Evolutionary conservation across 495 filamentous ascomycete genomes (phyloP), one percentile per base, ranked within the genome.

Genomic region (Neurospora africana): DNA sequence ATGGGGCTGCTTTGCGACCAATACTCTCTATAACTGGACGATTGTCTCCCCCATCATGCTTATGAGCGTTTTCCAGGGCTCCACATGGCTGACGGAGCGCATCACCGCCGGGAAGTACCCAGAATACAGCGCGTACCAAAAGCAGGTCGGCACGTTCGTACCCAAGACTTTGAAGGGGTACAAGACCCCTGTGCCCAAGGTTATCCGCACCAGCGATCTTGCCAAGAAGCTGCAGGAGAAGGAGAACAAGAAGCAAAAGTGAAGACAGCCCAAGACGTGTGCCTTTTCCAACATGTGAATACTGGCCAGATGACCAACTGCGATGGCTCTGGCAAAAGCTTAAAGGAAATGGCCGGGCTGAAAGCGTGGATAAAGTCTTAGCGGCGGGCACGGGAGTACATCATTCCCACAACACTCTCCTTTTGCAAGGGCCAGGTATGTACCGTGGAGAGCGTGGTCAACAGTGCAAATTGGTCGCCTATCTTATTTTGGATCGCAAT

Each of bases 91-190:
- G 69, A 98, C 96, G 1, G 96, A 98, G 83, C 76, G 82, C 30
- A 91, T 98, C 74, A 93, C 88, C 8, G 82, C 87, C 0, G 82
- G 82, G 61, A 99, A 98, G 80, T 99, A 99, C 80, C 85, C 90
- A 19, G 93, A 97, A 76, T 99, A 99, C 81, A 82, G 82, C 73
- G 86, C 91, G 65, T 99, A 99, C 80, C 92, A 97, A 82, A 84
- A 86, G 75, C 84, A 87, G 69, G 92, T 98, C 40, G 92, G 92
- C 21, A 91, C 87, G 73, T 97, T 97, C 76, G 77, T 97, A 19
- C 96, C 95, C 19, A 90, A 84, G 58, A 70, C 70, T 0, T 69
- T 82, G 33, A 76, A 71, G 11, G 70, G 78, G 3, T 86, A 85
- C 73, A 78, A 75, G 75, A 68, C 78, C 36, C 75, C 80, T 5